phyloP scores from a whole-genome alignment of 176 grass and related monocot species.

The bread wheat (Triticum aestivum) region DNA sequence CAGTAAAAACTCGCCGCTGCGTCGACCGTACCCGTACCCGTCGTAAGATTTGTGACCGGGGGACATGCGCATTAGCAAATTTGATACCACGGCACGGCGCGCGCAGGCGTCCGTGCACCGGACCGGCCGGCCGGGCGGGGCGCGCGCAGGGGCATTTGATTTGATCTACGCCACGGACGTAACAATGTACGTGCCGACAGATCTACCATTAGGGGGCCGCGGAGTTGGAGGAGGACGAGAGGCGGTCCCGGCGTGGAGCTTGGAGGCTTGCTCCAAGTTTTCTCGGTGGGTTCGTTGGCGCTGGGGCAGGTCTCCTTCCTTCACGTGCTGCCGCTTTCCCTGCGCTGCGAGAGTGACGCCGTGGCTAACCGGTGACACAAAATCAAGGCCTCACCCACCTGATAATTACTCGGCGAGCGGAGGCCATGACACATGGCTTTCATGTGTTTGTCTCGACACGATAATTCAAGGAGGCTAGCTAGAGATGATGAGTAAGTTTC shows the following conservation, averaged over 20 bases:
- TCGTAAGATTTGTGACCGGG: too few relatives aligned
- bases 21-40: too few relatives aligned
- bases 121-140: not conserved
- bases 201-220: not conserved
- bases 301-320: constrained; percentile 16
- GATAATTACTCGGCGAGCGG: not conserved
- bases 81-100: not conserved
- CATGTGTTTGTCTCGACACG: not conserved
- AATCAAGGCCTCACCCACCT: not conserved
- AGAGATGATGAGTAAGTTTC: not conserved
- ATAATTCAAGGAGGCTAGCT: too few relatives aligned
- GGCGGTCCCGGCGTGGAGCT: not conserved
- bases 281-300: not conserved
- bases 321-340: constrained; percentile 29
- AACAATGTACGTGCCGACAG: constrained; percentile 19
- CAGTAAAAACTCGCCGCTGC: not conserved
- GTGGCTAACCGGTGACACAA: constrained; percentile 3
- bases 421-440: not conserved
- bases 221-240: not conserved
- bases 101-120: not conserved
- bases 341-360: constrained; percentile 14
- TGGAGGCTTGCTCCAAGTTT: not conserved
- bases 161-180: not conserved
- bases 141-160: not conserved
- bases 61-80: not conserved